Evolutionary conservation across 2,329 filamentous ascomycete genomes (phyloP), one percentile per base, ranked within the genome.

Genomic region (Clonostachys byssicola): DNA sequence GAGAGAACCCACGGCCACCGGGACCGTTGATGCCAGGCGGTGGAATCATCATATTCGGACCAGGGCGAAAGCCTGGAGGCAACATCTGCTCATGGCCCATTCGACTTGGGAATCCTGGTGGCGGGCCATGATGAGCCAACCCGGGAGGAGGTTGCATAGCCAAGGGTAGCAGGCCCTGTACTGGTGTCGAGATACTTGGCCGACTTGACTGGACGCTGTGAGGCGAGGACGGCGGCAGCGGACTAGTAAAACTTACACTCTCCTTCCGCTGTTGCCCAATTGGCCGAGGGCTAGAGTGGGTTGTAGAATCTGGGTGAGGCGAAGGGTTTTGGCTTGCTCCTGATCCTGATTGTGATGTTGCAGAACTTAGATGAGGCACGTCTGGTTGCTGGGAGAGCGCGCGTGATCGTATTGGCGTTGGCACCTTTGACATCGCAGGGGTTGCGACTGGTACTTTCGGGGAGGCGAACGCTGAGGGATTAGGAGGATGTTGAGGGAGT

Each of bases 371-470:
- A 8, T 80, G 74, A 60, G 85, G 81, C 10, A 83, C 83, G 23
- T 85, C 86, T 62, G 94, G 89, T 52, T 95, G 90, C 53, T 95
- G 89, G 9, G 90, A 94, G 42, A 81, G 70, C 51, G 92, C 88
- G 47, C 89, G 84, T 36, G 84, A 79, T 52, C 88, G 86, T 53
- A 83, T 86, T 9, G 91, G 89, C 12, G 89, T 92, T 6, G 90
- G 84, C 17, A 85, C 85, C 63, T 96, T 96, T 12, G 91, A 85
- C 42, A 95, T 70, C 23, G 83, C 85, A 8, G 94, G 92, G 34
- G 89, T 94, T 10, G 88, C 87, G 51, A 89, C 76, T 30, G 86
- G 73, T 44, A 92, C 80, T 61, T 90, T 89, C 8, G 92, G 92
- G 14, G 92, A 96, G 43, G 83, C 81, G 53, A 86, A 77, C 49